Evolutionary conservation across 495 filamentous ascomycete genomes (phyloP).

Genomic region (Hyaloscypha variabilis): DNA sequence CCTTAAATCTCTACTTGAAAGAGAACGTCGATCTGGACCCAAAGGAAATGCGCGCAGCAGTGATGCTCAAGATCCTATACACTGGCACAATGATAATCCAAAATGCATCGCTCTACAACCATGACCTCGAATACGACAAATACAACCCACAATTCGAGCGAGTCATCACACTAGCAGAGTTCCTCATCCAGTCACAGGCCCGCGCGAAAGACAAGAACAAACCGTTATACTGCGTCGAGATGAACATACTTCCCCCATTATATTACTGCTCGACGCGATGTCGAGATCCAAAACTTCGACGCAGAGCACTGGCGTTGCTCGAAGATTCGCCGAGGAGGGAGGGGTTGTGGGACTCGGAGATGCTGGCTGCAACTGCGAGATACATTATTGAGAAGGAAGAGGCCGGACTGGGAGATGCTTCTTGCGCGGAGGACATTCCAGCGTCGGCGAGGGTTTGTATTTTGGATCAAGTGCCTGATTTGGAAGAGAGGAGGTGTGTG

Average conservation of each 20-base stretch:
- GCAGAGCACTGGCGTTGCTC: background rate
- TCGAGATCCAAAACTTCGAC: background rate
- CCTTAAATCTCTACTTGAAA: background rate
- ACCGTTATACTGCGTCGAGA: background rate
- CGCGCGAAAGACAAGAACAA: background rate
- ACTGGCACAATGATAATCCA: background rate
- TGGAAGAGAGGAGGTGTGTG: background rate
- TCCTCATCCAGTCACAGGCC: background rate
- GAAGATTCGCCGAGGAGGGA: background rate
- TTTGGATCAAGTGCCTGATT: background rate
- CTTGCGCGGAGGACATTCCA: background rate
- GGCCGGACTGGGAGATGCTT: background rate
- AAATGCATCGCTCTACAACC: background rate
- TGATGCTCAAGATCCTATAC: background rate
- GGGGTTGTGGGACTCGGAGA: background rate
- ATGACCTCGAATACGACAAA: background rate
- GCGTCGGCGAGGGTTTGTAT: slow-evolving; percentile 1
- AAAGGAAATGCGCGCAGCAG: background rate
- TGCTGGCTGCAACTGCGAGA: slow-evolving; percentile 4
- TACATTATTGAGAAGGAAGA: slow-evolving; percentile 3
- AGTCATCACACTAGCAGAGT: background rate
- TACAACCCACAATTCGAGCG: background rate
- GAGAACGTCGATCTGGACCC: background rate
- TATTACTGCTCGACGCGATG: background rate
- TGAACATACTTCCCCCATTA: background rate